A percentile compares a stretch with the other conserved stretches of the same genome.
These are phyloP conservation scores for Mortierella sp. DNA, from an alignment of 371 early-diverging fungal genomes.

Conservation along the genomic window DNA sequence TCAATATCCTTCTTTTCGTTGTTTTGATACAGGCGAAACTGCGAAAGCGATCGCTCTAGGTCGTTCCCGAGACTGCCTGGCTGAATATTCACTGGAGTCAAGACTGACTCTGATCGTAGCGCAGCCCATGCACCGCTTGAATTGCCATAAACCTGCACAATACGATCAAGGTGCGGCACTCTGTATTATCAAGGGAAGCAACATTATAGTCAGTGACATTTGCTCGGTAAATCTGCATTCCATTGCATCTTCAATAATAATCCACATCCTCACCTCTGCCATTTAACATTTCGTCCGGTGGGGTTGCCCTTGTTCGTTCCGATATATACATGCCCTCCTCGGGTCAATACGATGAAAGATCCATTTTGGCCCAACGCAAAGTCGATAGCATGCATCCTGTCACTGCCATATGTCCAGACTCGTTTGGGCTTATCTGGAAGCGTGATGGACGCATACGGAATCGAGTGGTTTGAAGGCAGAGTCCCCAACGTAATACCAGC, in stretches of 20 bases:
- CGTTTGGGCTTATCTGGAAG: constrained; percentile 52
- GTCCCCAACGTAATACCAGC: constrained; percentile 40
- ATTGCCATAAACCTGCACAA: constrained; percentile 63
- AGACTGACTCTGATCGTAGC: constrained; percentile 58
- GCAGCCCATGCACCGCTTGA: constrained; percentile 71
- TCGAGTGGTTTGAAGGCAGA: constrained; percentile 24
- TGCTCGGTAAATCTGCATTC: too few relatives aligned
- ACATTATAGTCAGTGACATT: too few relatives aligned
- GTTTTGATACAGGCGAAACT: constrained; percentile 35
- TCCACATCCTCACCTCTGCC: constrained; percentile 43
- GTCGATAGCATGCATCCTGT: constrained; percentile 52
- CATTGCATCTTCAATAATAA: too few relatives aligned
- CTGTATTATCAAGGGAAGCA: constrained; percentile 2
- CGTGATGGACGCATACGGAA: constrained; percentile 13
- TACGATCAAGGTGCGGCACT: constrained; percentile 61
- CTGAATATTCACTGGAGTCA: constrained; percentile 26
- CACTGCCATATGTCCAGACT: constrained; percentile 56
- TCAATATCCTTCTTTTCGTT: constrained; percentile 25
- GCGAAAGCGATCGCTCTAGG: constrained; percentile 56
- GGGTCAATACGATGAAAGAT: constrained; percentile 60
- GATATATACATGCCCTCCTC: constrained; percentile 62
- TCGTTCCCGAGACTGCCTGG: constrained; percentile 52
- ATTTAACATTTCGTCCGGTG: constrained; percentile 39
- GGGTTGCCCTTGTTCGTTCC: constrained; percentile 54
- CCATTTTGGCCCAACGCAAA: constrained; percentile 65